Base-by-base conservation (phyloP, 2,329 filamentous ascomycete genomes). In the Seiridium unicorne region DNA sequence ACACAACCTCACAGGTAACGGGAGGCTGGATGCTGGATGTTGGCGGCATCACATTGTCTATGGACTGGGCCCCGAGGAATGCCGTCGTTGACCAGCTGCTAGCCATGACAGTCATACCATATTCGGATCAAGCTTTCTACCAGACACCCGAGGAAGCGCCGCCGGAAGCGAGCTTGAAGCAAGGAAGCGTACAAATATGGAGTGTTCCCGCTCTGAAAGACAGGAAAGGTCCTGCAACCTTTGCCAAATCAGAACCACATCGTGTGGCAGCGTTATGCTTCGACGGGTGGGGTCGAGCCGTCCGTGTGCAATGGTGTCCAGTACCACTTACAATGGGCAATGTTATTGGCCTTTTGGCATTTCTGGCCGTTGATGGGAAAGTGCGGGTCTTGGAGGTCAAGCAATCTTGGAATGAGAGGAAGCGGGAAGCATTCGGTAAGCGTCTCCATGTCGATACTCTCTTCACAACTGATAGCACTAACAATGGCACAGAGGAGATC, bases 251-350 rank as follows among this genome's bases (percentile, higher is more conserved):
- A 5, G 63, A 66, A 3, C 79, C 82, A 0, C 72, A 65, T n/a
- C 70, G 82, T 4, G 69, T 72, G 1, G 74, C 74, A 51, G 79
- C 78, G 3, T 64, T 83, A 32, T 84, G 81, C 61, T 77, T 84
- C 13, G 75, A 81, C 44, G 49, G 49, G 35, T 81, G 77, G 72
- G 84, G 84, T 2, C 76, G 83, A 46, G 78, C 77, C 1, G 77
- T 74, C 60, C 77, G 80, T 38, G 70, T 86, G 36, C 77, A 77
- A 62, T 87, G 84, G 83, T 85, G 82, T 59, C 83, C 84, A 0
- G 71, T 81, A 0, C 69, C 73, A 3, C 67, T 76, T 26, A 65
- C 69, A 2, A 62, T 64, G 3, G 67, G 71, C 1, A 67, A 70
- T 31, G 57, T 65, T 1, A 60, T 77, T 62, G 72, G 79, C 49